Base-by-base conservation (phyloP, 2,329 filamentous ascomycete species). In the Penicillium sp. region DNA sequence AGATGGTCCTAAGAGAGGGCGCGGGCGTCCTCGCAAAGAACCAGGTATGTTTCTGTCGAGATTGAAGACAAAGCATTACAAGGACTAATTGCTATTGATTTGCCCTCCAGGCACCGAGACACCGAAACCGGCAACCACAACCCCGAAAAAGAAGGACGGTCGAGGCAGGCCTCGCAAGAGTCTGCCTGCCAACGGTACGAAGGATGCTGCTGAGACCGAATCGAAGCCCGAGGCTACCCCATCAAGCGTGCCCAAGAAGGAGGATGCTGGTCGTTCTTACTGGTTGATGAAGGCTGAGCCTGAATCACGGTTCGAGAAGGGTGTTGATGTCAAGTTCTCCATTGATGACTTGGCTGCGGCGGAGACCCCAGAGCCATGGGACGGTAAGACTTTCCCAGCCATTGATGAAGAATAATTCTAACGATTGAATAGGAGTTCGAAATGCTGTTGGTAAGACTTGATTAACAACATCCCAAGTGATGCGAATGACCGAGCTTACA, bases 241-340 rank as follows among this genome's bases (percentile, higher is more conserved):
- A 8, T 50, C 19, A 23, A 50, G 54, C 21, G 52, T 54, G 21
- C 54, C 58, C 29, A 52, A 66, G 16, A 52, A 66, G 16, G 65
- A 67, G 19, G 60, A 66, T 33, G 59, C 54, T 21, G 69, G 64
- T 19, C 73, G 71, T 46, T 80, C 81, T 74, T 92, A 89, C 75
- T 93, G 90, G 90, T 82, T 95, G 31, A 84, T 95, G 83, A 95
- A 93, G 77, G 90, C 91, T 0, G 90, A 99, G 76, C 93, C 95
- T 0, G 90, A 96, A 67, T 86, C 92, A 4, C 88, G 95, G 6
- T 78, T 92, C 16, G 92, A 96, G 72, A 93, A 92, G 54, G 93
- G 92, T 1, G 80, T 90, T 50, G 93, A 98, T 71, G 91, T 97
- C 46, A 89, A 87, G 64, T 99, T 98, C 77, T 96, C 92, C 1